Base-by-base conservation (phyloP, 2,329 filamentous ascomycete species). In the Cephalotrichum gorgonifer region DNA sequence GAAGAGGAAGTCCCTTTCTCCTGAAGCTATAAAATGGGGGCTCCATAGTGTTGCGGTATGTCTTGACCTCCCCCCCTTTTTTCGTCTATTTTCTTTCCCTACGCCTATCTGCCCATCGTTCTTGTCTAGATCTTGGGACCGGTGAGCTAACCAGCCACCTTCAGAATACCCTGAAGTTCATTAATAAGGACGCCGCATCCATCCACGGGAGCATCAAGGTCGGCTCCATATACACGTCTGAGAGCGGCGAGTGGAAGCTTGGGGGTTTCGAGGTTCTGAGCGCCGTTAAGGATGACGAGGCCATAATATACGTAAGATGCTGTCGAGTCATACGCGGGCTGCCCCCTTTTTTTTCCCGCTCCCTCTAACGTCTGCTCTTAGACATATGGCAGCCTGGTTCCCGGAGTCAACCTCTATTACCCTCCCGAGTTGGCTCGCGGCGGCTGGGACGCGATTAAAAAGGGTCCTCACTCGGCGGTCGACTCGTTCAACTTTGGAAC, bases 221-320 rank as follows among this genome's bases (percentile, higher is more conserved):
- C 20, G 86, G 86, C 1, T 95, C 91, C 0, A 76, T 98, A 54
- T 98, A 90, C 65, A 93, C 88, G 4, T 89, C 88, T 52, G 91
- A 97, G 62, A 96, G 93, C 60, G 93, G 93, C 51, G 93, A 98
- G 68, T 98, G 93, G 93, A 97, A 94, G 61, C 71, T 98, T 2
- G 90, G 86, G 20, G 93, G 93, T 1, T 95, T 98, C 57, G 93
- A 98, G 56, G 78, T 95, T 5, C 66, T 97, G 51, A 97, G 90
- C 67, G 96, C 86, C 33, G 83, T 97, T 69, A 97, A 96, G 60
- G 93, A 97, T 50, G 90, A 97, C 53, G 88, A 97, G 57, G 88
- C 90, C 9, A 75, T 95, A 44, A 90, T 98, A 60, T 96, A 94
- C 62, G 84, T 88, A 28, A 51, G 64, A 55, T 8, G 27, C 3